A percentile compares a stretch with the other conserved stretches of the same genome.
phyloP scores from a whole-genome alignment of 148 eudicot species.

The Limonium bicolor region DNA sequence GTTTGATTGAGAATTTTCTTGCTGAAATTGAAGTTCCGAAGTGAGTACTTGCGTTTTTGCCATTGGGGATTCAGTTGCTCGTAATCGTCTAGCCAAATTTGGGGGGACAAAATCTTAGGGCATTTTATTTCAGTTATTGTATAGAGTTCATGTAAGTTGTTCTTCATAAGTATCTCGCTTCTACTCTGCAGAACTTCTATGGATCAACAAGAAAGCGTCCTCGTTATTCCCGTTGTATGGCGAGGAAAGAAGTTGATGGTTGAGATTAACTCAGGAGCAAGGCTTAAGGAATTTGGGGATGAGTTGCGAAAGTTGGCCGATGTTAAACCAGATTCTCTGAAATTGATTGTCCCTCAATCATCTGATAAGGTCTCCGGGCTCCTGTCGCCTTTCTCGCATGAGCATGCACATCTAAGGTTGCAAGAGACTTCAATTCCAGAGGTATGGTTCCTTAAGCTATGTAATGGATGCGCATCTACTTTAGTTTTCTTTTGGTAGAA shows the following conservation, averaged over 20 bases:
- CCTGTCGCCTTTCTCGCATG: constrained; percentile 59
- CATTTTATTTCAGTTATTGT: too few relatives aligned
- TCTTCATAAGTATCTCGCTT: too few relatives aligned
- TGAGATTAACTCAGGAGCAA: constrained; percentile 31
- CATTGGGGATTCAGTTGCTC: too few relatives aligned
- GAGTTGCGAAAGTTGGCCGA: constrained; percentile 48
- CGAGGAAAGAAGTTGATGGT: constrained; percentile 46
- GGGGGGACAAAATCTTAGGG: too few relatives aligned
- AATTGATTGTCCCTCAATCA: constrained; percentile 50
- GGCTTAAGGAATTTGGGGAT: constrained; percentile 52
- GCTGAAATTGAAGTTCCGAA: too few relatives aligned
- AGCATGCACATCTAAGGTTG: constrained; percentile 38
- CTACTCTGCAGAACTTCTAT: constrained; percentile 30
- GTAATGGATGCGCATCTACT: too few relatives aligned
- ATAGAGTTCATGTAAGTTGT: too few relatives aligned
- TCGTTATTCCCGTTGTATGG: constrained; percentile 40
- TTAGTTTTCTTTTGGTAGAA: too few relatives aligned
- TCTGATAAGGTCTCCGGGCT: constrained; percentile 31
- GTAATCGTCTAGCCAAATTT: too few relatives aligned
- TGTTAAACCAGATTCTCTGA: constrained; percentile 57
- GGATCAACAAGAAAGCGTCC: constrained; percentile 23
- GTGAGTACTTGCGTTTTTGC: too few relatives aligned
- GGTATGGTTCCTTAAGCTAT: constrained; percentile 22
- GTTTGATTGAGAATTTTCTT: too few relatives aligned
- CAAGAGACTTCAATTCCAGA: constrained; percentile 31